These are phyloP conservation scores for Corymbia citriodora DNA, from an alignment of 441 rosid species.

Conservation along the genomic window DNA sequence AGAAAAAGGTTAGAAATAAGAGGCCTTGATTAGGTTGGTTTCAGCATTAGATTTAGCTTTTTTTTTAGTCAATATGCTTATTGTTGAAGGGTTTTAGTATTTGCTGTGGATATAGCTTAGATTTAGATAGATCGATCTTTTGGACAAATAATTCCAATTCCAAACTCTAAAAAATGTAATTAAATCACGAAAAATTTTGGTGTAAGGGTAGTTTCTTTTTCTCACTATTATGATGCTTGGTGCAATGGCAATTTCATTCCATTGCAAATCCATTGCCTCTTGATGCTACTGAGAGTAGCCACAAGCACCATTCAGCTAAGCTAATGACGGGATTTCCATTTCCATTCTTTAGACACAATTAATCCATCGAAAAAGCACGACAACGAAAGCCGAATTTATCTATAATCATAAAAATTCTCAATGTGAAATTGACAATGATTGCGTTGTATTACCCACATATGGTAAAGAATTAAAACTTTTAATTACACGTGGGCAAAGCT, in stretches of 20 bases:
- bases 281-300: not conserved
- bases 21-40: not conserved
- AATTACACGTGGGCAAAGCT: not conserved
- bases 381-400: not conserved
- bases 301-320: not conserved
- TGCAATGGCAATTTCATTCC: accelerated
- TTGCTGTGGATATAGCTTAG: not conserved
- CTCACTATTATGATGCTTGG: not conserved
- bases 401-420: not conserved
- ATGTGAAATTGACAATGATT: not conserved
- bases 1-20: not conserved
- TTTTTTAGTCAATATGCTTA: not conserved
- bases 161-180: too few relatives aligned
- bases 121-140: not conserved
- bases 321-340: not conserved
- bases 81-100: not conserved
- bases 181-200: too few relatives aligned
- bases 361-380: not conserved
- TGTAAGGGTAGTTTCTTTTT: too few relatives aligned
- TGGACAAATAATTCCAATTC: not conserved
- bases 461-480: not conserved
- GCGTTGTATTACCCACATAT: not conserved
- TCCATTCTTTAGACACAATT: not conserved
- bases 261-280: not conserved
- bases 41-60: not conserved